Evolutionary conservation across 768 basidiomycete genomes (phyloP).

Genomic region (Podaxis sp.): DNA sequence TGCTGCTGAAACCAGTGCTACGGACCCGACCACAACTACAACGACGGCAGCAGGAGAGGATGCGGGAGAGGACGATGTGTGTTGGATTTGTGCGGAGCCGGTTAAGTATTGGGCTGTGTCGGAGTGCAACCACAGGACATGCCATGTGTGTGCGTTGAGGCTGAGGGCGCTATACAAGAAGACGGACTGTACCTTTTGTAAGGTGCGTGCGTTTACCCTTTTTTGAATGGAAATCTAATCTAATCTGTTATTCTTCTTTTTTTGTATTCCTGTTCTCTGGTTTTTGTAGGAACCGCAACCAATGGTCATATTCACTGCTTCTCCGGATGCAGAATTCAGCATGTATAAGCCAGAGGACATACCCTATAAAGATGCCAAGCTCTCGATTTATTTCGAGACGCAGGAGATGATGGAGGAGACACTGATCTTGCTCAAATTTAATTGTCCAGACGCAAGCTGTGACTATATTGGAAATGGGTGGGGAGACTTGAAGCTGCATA

Average conservation of each 20-base stretch:
- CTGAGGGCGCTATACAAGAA: slow-evolving; percentile 93
- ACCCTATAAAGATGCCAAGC: slow-evolving; percentile 65
- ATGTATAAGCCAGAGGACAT: slow-evolving; percentile 55
- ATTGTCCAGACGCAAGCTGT: slow-evolving; percentile 86
- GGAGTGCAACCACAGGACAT: slow-evolving; percentile 91
- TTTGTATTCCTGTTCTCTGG: background rate
- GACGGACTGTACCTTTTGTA: slow-evolving; percentile 93
- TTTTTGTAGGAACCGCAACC: slow-evolving; percentile 63
- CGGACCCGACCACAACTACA: background rate
- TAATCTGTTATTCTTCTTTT: background rate
- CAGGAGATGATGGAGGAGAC: slow-evolving; percentile 95
- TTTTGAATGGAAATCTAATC: background rate
- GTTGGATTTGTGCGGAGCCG: slow-evolving; percentile 95
- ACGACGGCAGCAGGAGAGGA: slow-evolving; percentile 5
- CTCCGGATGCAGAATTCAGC: slow-evolving; percentile 57
- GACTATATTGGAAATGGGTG: slow-evolving; percentile 84
- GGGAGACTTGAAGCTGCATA: slow-evolving; percentile 87
- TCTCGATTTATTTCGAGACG: slow-evolving; percentile 84
- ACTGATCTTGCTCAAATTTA: slow-evolving; percentile 87
- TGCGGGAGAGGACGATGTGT: slow-evolving; percentile 46
- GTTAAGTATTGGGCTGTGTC: slow-evolving; percentile 89
- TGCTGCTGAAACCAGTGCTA: background rate
- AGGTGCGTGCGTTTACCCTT: slow-evolving; percentile 45
- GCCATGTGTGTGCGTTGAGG: slow-evolving; percentile 90
- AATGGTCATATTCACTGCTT: slow-evolving; percentile 71